These are phyloP conservation scores for Rhynchospora breviuscula DNA, from an alignment of 176 grass and related monocot genomes.

Conservation along the genomic window DNA sequence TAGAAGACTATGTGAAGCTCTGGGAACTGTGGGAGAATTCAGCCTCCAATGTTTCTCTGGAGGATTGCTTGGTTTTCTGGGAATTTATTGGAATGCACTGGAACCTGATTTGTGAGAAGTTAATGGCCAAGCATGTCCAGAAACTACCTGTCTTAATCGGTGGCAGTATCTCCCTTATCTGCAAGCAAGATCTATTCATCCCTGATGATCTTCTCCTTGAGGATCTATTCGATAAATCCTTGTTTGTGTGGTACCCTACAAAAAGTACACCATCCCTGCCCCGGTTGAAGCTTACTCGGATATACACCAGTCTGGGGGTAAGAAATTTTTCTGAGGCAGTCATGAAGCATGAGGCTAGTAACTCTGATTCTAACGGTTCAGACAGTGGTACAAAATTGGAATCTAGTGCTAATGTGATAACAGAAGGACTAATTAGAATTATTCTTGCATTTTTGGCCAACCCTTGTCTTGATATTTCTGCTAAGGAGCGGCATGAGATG, in stretches of 20 bases:
- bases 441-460: conserved; percentile 39
- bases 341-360: conserved; percentile 24
- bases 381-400: not conserved
- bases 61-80: conserved; percentile 56
- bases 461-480: conserved; percentile 30
- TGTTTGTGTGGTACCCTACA: conserved; percentile 59
- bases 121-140: conserved; percentile 17
- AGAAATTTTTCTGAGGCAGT: conserved; percentile 43
- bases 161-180: conserved; percentile 32
- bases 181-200: conserved; percentile 48
- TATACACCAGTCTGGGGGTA: conserved; percentile 45
- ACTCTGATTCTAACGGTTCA: not conserved
- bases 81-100: conserved; percentile 41
- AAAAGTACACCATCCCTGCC: conserved; percentile 3
- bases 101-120: conserved; percentile 10
- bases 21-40: conserved; percentile 55
- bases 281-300: conserved; percentile 28
- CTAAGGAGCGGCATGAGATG: conserved; percentile 31
- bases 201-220: conserved; percentile 54
- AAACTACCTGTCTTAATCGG: conserved; percentile 39
- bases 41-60: not conserved
- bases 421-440: conserved; percentile 34
- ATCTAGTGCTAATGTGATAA: conserved; percentile 9
- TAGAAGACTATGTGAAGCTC: conserved; percentile 36
- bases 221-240: conserved; percentile 43